phyloP scores from a whole-genome alignment of 306 rosid species.

The Arachis hypogaea region DNA sequence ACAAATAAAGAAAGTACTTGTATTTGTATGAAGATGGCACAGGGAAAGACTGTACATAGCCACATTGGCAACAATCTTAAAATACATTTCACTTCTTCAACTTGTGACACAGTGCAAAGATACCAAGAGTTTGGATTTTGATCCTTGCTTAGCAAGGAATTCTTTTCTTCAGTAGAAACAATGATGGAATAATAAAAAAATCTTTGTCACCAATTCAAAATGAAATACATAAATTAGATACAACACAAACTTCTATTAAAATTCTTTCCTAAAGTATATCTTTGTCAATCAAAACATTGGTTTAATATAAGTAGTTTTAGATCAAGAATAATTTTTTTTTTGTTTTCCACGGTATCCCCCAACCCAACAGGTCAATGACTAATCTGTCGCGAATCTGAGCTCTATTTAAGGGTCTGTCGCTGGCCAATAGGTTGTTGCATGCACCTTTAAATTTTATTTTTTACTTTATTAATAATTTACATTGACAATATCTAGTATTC shows the following conservation, averaged over 20 bases:
- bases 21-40: constrained; percentile 62
- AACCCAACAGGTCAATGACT: no score
- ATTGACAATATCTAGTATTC: constrained; percentile 1
- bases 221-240: not conserved
- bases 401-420: no score
- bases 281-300: not conserved
- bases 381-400: no score
- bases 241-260: not conserved
- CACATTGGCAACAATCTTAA: constrained; percentile 56
- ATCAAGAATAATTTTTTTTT: no score
- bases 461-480: not conserved
- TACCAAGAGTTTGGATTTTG: constrained; percentile 55
- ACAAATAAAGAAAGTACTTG: constrained; percentile 66
- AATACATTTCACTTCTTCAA: constrained; percentile 67
- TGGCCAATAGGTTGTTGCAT: no score
- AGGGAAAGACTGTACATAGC: constrained; percentile 65
- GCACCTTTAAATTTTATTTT: no score
- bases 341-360: no score
- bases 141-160: constrained; percentile 29
- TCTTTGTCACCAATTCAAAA: constrained; percentile 16
- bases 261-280: not conserved
- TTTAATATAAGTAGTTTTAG: no score
- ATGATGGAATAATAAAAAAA: constrained; percentile 62
- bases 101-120: constrained; percentile 61
- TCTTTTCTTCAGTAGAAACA: constrained; percentile 38